phyloP scores from a whole-genome alignment of 805 yeast genomes.

The Cephaloascus albidus region DNA sequence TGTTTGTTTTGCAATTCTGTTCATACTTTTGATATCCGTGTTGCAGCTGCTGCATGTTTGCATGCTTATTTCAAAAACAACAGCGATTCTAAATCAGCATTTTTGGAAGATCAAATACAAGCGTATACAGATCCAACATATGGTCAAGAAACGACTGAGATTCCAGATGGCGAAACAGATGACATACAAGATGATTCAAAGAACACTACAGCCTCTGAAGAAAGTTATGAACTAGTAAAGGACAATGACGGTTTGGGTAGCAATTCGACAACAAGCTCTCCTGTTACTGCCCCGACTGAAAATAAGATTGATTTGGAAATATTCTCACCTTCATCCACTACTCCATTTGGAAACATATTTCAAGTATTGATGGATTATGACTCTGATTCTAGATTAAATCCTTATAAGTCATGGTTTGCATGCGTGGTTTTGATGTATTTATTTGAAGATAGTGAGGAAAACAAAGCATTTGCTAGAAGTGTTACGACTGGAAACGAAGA shows the following conservation, averaged over 20 bases:
- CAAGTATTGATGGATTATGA: slow-evolving; percentile 70
- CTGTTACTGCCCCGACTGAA: background rate
- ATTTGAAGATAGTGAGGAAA: slow-evolving; percentile 43
- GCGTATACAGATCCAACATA: slow-evolving; percentile 19
- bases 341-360: slow-evolving; percentile 53
- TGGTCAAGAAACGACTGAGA: slow-evolving; percentile 5
- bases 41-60: slow-evolving; percentile 58
- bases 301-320: background rate
- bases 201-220: background rate
- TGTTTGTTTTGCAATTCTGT: slow-evolving; percentile 69
- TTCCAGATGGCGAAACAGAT: too few species aligned
- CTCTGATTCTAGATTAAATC: slow-evolving; percentile 62
- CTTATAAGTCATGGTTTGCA: slow-evolving; percentile 84
- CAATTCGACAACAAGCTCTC: background rate
- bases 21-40: slow-evolving; percentile 74
- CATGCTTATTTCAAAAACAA: slow-evolving; percentile 64
- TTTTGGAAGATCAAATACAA: slow-evolving; percentile 57
- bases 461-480: slow-evolving; percentile 35
- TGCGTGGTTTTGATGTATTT: slow-evolving; percentile 53
- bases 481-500: slow-evolving; percentile 51
- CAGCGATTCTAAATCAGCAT: slow-evolving; percentile 46
- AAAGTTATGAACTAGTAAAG: background rate
- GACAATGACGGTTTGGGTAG: background rate
- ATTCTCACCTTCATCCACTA: slow-evolving; percentile 4
- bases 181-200: slow-evolving; percentile 3